Base-by-base conservation (phyloP, 106 monocot genomes). In the Agapanthus africanus region DNA sequence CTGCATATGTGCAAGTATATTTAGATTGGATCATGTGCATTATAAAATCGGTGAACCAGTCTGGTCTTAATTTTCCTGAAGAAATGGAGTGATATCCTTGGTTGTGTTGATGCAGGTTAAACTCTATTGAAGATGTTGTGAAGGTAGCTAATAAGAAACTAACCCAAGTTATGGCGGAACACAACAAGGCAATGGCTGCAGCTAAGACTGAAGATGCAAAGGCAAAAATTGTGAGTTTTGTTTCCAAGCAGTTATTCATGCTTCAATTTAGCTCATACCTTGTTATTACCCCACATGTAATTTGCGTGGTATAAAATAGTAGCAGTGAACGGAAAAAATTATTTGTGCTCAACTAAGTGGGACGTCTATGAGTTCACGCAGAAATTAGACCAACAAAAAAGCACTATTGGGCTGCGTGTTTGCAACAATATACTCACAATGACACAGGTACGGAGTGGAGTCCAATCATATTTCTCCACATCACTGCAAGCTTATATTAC, bases 401-500 rank as follows among this genome's bases (percentile, higher is more conserved):
- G 79, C 54, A 82, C 87, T 40, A 81, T 60, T 41, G 80, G 66
- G 13, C 59, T 90, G 23, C 74, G 90, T 16, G 77, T 83, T 27
- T 99, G 90, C 72, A 90, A 99, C 79, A 99, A 99, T 62, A 99
- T 99, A 70, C 51, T 93, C 41, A 77, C 82, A 70, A 90, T 99
- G 99, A 83, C 85, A 66, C 89, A 93, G 79, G 99, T 99, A 44
- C n/a, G 22, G 60, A 49, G 1, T 19, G 28, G 21, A 30, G 25
- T 27, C 25, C n/a, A 33, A 32, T 18, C 30, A 14, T 30, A 30
- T 13, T 44, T 66, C 30, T 15, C 27, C 27, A n/a, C n/a, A 62
- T 62, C 36, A 62, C 36, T 8, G 61, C 3, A 11, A 57, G 26
- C 2, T 30, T 7, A 4, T n/a, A n/a, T n/a, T n/a, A 27, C 26